Base-by-base conservation (phyloP, 2,329 filamentous ascomycete species). In the Nannizziopsis barbatae region DNA sequence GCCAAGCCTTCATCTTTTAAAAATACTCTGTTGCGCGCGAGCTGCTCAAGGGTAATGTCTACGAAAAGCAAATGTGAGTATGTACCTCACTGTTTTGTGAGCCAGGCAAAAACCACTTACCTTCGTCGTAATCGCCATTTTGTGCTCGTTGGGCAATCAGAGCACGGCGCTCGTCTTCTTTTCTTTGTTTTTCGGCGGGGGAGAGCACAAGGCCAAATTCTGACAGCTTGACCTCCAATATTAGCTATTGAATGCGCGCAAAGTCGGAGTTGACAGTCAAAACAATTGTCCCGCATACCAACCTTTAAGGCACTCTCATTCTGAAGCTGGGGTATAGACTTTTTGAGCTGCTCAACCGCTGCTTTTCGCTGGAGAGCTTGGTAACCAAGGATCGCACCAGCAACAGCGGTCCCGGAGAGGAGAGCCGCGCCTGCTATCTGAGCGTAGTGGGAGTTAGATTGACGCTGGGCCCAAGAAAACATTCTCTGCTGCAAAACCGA, bases 1-100 rank as follows among this genome's bases (percentile, higher is more conserved):
- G 74, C 71, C 9, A 98, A 76, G 0, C 92, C 92, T 6, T 81
- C 81, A 27, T 90, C 81, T 11, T 78, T 86, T 9, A 98, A 78
- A 62, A 98, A 98, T 27, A 92, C 88, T 47, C 86, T 79, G 64
- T 95, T 96, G 43, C 92, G 82, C 1, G 90, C 89, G 10, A 98
- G 77, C 65, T 98, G 92, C 69, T 98, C 92, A 41, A 94, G 76
- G 50, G 96, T 90, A 38, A 98, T 76, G 58, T 92, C 89, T 80
- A 54, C n/a, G 48, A 35, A 51, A 52, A 49, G 22, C 1, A 48
- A 40, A 14, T 41, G 50, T 36, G 53, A 50, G 42, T 42, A 40
- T 20, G 45, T 27, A 7, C 7, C 22, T 27, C 39, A 22, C 8
- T 49, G 20, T 22, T 11, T n/a, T 33, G 36, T 11, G 50, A 38